Base-by-base conservation (phyloP, 2,329 filamentous ascomycete genomes). In the Aspergillus tanneri region DNA sequence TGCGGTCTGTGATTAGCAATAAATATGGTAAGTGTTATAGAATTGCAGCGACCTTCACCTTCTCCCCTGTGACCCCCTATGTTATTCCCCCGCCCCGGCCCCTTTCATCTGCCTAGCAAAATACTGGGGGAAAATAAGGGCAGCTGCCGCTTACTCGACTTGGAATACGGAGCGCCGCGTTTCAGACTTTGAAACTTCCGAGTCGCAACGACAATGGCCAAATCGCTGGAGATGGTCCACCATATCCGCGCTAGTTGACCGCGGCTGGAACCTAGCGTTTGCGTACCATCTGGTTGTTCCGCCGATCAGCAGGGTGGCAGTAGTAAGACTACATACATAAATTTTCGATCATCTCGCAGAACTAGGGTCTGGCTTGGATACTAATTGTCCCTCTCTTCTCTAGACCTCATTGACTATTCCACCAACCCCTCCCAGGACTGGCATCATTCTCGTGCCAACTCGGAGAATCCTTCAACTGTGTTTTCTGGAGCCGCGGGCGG, bases 371-470 rank as follows among this genome's bases (percentile, higher is more conserved):
- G 40, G 14, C 22, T 16, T 37, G 12, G 11, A 45, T 45, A 14
- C 41, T 45, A 34, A 50, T 16, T 43, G 25, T 37, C 36, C 18
- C 19, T 16, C 25, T 16, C 18, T 22, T 25, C 19, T 41, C 46
- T 45, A 53, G 54, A 45, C 50, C 40, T 49, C 49, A 54, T 52
- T 78, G 53, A 51, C 25, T 42, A 44, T 27, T 27, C 49, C n/a
- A 30, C 77, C 27, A 77, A 73, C 47, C 63, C 75, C 36, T 72
- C 46, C 69, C 74, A 46, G 75, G 81, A 56, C 79, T 83, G 39
- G 82, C 61, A 85, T 77, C 71, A 87, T 83, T 87, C 68, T 63
- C 82, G 85, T 57, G 82, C 85, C 46, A 88, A 84, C 69, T 88
- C 86, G 45, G 86, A 89, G 66, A 41, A 68, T 81, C 37, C 70